Conservation (phyloP, 305 asterid genomes). For the Coffea humblotiana region DNA sequence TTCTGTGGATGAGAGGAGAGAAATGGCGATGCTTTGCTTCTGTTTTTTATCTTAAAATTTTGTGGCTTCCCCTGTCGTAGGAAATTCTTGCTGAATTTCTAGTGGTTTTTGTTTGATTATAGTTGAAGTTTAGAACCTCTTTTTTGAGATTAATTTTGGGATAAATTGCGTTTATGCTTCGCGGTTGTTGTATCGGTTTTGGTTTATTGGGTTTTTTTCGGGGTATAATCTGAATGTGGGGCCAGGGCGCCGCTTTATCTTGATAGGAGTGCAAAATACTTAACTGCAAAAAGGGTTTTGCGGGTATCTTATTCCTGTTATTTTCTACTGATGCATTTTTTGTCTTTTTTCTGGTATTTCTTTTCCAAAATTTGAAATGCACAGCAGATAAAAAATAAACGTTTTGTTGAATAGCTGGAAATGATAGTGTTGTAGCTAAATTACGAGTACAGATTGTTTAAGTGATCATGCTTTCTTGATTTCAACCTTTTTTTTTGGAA, state of each 20-base stretch:
- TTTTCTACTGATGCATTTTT: background rate
- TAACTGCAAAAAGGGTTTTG: background rate
- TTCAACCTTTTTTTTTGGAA: background rate
- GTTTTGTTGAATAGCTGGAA: background rate
- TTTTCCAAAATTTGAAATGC: background rate
- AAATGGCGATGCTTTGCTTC: background rate
- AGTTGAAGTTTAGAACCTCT: background rate
- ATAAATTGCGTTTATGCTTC: background rate
- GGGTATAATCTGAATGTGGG: background rate
- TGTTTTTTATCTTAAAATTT: background rate
- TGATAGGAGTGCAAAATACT: background rate
- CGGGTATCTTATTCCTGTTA: background rate
- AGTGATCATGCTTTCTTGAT: background rate
- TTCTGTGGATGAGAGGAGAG: background rate
- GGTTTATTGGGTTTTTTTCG: constrained; percentile 9
- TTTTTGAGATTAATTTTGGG: background rate
- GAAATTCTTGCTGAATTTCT: background rate
- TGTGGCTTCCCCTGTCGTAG: background rate
- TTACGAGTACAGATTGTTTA: background rate
- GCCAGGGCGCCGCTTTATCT: no score
- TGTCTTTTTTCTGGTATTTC: no score
- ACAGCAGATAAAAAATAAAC: background rate
- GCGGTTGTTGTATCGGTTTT: constrained; percentile 13
- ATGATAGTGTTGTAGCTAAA: background rate
- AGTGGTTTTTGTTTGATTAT: background rate